Percentiles rank a stretch among this genome's conserved stretches.
phyloP scores from a whole-genome alignment of 2,329 filamentous ascomycete species.

The Cercospora canescens region DNA sequence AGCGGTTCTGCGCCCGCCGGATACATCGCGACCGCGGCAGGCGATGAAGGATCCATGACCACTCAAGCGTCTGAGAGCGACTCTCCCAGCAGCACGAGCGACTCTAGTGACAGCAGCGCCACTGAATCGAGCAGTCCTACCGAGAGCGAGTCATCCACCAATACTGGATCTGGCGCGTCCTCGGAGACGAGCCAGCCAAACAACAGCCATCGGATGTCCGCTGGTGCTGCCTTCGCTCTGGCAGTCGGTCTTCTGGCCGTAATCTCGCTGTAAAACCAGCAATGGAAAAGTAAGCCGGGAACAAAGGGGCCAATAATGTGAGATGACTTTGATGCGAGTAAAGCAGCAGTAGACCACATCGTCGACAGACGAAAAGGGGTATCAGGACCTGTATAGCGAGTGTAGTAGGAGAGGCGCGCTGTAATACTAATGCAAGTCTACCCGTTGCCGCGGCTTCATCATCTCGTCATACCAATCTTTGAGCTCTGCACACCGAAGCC shows the following conservation, averaged over 20 bases:
- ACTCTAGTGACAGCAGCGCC: neutral
- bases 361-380: neutral
- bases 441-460: neutral
- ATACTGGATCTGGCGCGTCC: conserved; percentile 1
- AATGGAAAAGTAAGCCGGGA: neutral
- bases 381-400: neutral
- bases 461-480: neutral
- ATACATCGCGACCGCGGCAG: conserved; percentile 1
- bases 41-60: neutral
- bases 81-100: neutral
- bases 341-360: neutral
- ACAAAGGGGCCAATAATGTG: neutral
- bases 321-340: neutral
- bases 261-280: neutral
- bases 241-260: conserved; percentile 1
- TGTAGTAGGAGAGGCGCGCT: neutral
- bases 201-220: neutral
- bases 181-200: neutral
- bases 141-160: neutral
- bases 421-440: neutral
- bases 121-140: neutral
- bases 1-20: conserved; percentile 6
- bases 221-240: conserved; percentile 3
- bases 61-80: neutral
- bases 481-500: neutral